Percentiles rank a stretch among this genome's conserved stretches.
Evolutionary conservation across 768 basidiomycete genomes (phyloP).

Genomic region (Phylloporus scabripes): DNA sequence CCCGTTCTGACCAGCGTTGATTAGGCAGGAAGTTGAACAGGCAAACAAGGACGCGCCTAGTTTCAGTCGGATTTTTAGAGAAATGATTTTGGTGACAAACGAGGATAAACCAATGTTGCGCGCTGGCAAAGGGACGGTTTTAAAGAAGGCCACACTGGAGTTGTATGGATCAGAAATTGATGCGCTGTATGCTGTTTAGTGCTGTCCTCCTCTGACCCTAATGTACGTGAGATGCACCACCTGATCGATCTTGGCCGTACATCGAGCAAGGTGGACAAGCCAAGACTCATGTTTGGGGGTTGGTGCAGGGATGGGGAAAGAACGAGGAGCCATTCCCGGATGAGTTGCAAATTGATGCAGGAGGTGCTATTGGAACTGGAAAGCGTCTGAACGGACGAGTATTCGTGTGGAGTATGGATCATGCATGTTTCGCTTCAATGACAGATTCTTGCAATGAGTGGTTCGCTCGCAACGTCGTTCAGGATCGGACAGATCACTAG

Average conservation of each 20-base stretch:
- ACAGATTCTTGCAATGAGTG: conserved; percentile 30
- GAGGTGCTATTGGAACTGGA: neutral
- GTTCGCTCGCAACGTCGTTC: conserved; percentile 30
- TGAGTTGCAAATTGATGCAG: conserved; percentile 25
- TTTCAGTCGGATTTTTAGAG: conserved; percentile 44
- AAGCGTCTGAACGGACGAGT: conserved; percentile 32
- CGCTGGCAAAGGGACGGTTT: conserved; percentile 43
- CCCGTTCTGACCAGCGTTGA: neutral
- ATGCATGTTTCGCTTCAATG: neutral
- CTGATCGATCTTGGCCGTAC: conserved; percentile 31
- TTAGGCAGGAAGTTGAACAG: conserved; percentile 36
- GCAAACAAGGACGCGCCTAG: conserved; percentile 38
- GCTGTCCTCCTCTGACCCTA: conserved; percentile 33
- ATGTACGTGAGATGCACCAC: conserved; percentile 30
- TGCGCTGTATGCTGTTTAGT: conserved; percentile 33
- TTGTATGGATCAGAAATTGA: conserved; percentile 44
- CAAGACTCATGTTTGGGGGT: conserved; percentile 22
- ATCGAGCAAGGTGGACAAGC: conserved; percentile 13
- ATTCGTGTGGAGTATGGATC: neutral
- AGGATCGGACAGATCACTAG: conserved; percentile 37
- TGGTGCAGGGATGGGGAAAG: conserved; percentile 20
- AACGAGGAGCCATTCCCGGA: conserved; percentile 32
- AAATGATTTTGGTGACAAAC: conserved; percentile 45
- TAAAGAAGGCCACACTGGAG: conserved; percentile 35
- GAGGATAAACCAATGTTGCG: conserved; percentile 41